These are phyloP conservation scores for Annulohypoxylon moriforme DNA, from an alignment of 495 filamentous ascomycete species.

Conservation along the genomic window DNA sequence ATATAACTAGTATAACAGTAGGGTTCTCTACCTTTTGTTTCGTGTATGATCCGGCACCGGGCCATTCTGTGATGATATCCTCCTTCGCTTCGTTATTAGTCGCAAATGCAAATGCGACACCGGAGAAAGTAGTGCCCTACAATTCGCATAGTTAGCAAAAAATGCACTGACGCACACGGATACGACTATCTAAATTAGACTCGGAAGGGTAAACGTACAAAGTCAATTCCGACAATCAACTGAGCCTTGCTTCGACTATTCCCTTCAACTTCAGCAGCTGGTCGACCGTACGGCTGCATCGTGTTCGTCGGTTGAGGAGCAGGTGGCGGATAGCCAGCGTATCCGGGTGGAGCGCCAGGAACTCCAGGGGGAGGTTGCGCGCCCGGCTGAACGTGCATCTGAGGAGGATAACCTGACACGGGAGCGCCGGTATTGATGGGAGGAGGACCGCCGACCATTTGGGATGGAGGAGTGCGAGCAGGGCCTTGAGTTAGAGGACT, in stretches of 20 bases:
- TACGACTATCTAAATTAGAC: neutral
- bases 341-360: constrained; percentile 62
- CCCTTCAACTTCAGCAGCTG: constrained; percentile 85
- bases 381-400: constrained; percentile 63
- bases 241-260: constrained; percentile 83
- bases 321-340: constrained; percentile 56
- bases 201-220: constrained; percentile 64
- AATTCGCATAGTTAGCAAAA: constrained; percentile 40
- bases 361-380: constrained; percentile 60
- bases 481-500: constrained; percentile 61
- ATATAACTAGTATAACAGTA: neutral
- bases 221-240: constrained; percentile 84
- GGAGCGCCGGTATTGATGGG: constrained; percentile 74
- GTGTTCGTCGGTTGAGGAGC: constrained; percentile 55
- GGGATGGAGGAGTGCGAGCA: constrained; percentile 64
- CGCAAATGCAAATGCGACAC: constrained; percentile 79
- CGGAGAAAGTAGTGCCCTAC: constrained; percentile 80
- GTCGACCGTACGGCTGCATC: constrained; percentile 49
- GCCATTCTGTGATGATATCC: constrained; percentile 83
- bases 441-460: constrained; percentile 76
- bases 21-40: constrained; percentile 72
- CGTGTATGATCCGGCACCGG: constrained; percentile 77
- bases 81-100: constrained; percentile 82
- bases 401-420: constrained; percentile 64
- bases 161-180: constrained; percentile 1